These are phyloP conservation scores for Botryotinia narcissicola DNA, from an alignment of 2,329 filamentous ascomycete genomes.

Conservation along the genomic window DNA sequence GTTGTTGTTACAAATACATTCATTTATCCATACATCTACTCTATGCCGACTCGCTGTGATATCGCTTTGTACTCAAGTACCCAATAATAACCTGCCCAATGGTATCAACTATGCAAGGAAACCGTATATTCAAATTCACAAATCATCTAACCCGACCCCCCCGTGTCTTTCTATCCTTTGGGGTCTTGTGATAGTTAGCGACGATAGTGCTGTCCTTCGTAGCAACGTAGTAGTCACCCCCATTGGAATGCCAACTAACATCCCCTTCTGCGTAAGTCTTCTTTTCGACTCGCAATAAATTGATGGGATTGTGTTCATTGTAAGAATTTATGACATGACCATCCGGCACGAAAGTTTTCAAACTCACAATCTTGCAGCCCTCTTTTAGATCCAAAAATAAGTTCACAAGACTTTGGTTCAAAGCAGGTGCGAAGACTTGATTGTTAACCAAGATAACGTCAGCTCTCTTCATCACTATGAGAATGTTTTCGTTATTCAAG, in stretches of 20 bases:
- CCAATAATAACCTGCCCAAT: conserved; percentile 15
- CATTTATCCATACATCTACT: conserved; percentile 10
- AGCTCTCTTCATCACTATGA: conserved; percentile 72
- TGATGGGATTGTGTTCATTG: conserved; percentile 76
- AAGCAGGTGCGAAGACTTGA: conserved; percentile 84
- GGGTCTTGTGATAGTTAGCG: conserved; percentile 10
- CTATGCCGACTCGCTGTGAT: conserved; percentile 2
- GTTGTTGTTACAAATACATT: conserved; percentile 2
- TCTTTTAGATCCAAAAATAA: conserved; percentile 93
- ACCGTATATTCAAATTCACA: background rate
- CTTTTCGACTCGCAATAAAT: conserved; percentile 74
- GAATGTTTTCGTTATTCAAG: conserved; percentile 67
- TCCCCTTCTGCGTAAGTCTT: conserved; percentile 63
- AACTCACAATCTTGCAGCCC: conserved; percentile 83
- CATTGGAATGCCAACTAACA: conserved; percentile 88
- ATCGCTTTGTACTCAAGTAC: conserved; percentile 1
- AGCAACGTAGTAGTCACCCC: conserved; percentile 85
- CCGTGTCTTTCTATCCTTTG: background rate
- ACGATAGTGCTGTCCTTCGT: conserved; percentile 51
- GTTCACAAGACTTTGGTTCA: conserved; percentile 81
- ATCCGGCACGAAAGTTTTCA: conserved; percentile 86
- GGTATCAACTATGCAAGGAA: conserved; percentile 20
- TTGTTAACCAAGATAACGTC: conserved; percentile 99
- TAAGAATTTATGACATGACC: conserved; percentile 70
- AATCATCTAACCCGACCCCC: background rate